Evolutionary conservation across 2,329 filamentous ascomycete species (phyloP).

Genomic region (Fusarium austroafricanum): DNA sequence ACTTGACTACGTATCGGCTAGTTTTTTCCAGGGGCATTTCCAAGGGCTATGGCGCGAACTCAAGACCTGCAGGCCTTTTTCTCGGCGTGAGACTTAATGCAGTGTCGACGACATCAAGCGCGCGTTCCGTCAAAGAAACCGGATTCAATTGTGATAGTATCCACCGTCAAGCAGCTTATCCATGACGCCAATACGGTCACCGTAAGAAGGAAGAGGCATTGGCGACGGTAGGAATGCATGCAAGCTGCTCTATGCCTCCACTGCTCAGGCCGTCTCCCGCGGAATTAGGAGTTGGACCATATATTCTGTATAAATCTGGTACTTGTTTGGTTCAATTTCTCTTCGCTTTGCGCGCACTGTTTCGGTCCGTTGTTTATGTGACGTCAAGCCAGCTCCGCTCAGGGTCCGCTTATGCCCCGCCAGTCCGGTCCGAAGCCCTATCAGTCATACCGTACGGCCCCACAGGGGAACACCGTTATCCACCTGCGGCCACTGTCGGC

Average conservation of each 20-base stretch:
- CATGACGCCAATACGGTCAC: constrained; percentile 41
- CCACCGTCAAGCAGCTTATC: constrained; percentile 31
- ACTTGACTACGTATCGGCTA: not conserved
- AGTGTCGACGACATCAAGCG: constrained; percentile 34
- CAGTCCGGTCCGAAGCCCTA: constrained; percentile 44
- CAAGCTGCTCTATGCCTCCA: constrained; percentile 10
- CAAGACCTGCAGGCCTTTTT: not conserved
- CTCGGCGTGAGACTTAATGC: constrained; percentile 28
- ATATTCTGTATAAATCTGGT: constrained; percentile 17
- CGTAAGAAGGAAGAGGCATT: constrained; percentile 32
- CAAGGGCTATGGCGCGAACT: constrained; percentile 8
- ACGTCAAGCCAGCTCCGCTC: constrained; percentile 46
- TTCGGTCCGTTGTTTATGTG: constrained; percentile 44
- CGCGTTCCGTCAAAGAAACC: constrained; percentile 26
- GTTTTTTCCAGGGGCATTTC: constrained; percentile 1
- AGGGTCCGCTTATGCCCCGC: constrained; percentile 25
- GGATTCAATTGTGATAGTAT: constrained; percentile 22
- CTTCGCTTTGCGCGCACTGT: constrained; percentile 22
- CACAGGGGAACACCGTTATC: constrained; percentile 26
- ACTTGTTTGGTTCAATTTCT: constrained; percentile 11
- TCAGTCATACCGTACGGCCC: constrained; percentile 46
- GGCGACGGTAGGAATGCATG: constrained; percentile 30
- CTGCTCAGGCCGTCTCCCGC: constrained; percentile 1
- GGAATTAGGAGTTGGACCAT: constrained; percentile 6
- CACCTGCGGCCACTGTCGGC: constrained; percentile 27